Evolutionary conservation across 148 eudicot genomes (phyloP), one percentile per base, ranked within the genome.

Genomic region (Vaccinium corymbosum): DNA sequence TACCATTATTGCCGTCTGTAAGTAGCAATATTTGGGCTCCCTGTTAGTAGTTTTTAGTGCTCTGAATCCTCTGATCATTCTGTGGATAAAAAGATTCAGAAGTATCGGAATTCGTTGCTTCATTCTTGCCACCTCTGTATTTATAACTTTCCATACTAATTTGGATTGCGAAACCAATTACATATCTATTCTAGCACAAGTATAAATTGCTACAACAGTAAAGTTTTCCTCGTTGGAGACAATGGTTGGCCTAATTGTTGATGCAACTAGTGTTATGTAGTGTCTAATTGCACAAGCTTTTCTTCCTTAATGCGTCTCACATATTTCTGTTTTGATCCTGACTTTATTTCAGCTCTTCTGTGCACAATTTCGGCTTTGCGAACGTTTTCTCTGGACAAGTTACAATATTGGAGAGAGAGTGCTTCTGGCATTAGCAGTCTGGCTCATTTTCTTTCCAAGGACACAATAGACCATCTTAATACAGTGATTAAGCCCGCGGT

Each of bases 361-460:
- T 94, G 99, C 89, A 97, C 94, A 92, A 90, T 97, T 80, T 91
- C 99, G 81, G 98, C 99, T 22, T 84, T 97, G 80, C 92, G 98
- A 85, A 85, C 99, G 75, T 97, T 97, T 90, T 88, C 97, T 29
- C 86, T 88, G 59, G 98, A 97, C 94, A 97, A 93, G 89, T 86
- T 97, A 89, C 99, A 97, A 56, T 95, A 93, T 83, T 85, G 92
- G 91, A 92, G 99, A 88, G 99, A 97, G 80, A 91, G 97, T 81
- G 93, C 97, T 74, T 91, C 99, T 85, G 99, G 99, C 79, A 95
- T 95, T 14, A 94, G 98, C 91, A 97, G 98, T 91, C 84, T 95
- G 82, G 97, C 99, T 53, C 91, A 97, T 90, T 97, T 94, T 87
- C 90, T 95, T 76, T 87, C 99, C 79, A 97, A 97, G 86, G 99